Evolutionary conservation across 148 eudicot species (phyloP), one percentile per base, ranked within the genome.

Genomic region (Selenicereus undatus): DNA sequence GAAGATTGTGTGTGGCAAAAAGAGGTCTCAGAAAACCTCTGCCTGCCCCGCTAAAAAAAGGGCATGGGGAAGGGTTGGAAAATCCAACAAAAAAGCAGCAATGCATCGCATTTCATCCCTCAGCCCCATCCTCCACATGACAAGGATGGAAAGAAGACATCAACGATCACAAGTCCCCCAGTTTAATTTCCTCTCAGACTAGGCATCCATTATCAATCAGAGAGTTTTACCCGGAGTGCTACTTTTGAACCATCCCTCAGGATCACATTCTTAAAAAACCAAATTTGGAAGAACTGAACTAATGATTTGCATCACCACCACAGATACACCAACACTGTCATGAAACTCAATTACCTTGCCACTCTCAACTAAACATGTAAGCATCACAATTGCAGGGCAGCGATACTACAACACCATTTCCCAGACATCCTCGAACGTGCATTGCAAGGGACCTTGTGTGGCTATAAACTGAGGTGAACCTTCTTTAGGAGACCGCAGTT

Each of bases 361-460:
- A 84, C 89, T 82, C 82, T 96, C 99, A 29, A 93, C 87, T 87
- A 96, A 85, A 75, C 90, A 86, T 74, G 98, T 96, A 60, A 96
- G 95, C 99, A 93, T 96, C 84, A 94, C 82, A 83, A 93, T 86
- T 30, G 88, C 94, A 64, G 99, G 97, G 80, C 94, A 92, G 27
- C 90, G 93, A 80, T 86, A 77, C 89, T 93, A 97, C 32, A 93
- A 80, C 77, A 96, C 90, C 99, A 96, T 96, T 86, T 93, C 94
- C 99, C 99, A 96, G 79, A 96, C 93, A 84, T 96, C 99, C 85
- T 96, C 99, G 90, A 81, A 90, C 70, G 98, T 96, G 78, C 84
- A 88, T 7, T 91, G 89, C 45, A 93, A 83, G 70, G 99, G 99
- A 76, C 99, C 99, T 88, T 96, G 98, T 80, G 99, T 96, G 75